Evolutionary conservation across 169 alveolate genomes (phyloP), one percentile per base, ranked within the genome.

Genomic region (Theileria annulata): DNA sequence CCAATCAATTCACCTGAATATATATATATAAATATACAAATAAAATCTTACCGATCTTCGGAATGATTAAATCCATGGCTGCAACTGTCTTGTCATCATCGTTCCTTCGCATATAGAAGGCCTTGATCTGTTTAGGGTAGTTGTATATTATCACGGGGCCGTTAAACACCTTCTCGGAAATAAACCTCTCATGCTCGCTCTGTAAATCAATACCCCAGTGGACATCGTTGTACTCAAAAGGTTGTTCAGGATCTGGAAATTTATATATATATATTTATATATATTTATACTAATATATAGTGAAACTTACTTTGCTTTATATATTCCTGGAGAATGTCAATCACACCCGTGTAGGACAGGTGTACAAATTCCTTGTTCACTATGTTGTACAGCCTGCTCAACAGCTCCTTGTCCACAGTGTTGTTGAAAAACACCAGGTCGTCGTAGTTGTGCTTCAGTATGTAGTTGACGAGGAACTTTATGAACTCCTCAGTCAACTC

Each of bases 171-270:
- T 93, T 92, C 82, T 98, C 99, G 25, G 99, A 92, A 37, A 98
- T 75, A 79, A 94, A 96, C 76, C 98, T 88, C 89, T 98, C 99
- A 79, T 97, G 99, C 90, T 97, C 99, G 42, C 99, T 93, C 37
- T 95, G 98, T 66, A 98, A 90, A 82, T 97, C 99, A 90, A 96
- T 93, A 48, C 99, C 99, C 99, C 99, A 98, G 27, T 76, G 62
- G 25, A 87, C 91, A 25, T 56, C 33, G 58, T 82, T 87, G 68
- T 88, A 81, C 25, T 88, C 89, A 63, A 91, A 56, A 2, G 51
- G 51, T 42, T 42, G 51, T 17, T 42, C 68, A 59, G 68, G 68
- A 30, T 59, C 33, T 59, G 33, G 68, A 30, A 8, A n/a, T 33
- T 5, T 21, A 37, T 42, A 64, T 3, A 64, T 35, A 0, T 74